These are phyloP conservation scores for Trichoderma koningiopsis DNA, from an alignment of 2,329 filamentous ascomycete species.

Conservation along the genomic window DNA sequence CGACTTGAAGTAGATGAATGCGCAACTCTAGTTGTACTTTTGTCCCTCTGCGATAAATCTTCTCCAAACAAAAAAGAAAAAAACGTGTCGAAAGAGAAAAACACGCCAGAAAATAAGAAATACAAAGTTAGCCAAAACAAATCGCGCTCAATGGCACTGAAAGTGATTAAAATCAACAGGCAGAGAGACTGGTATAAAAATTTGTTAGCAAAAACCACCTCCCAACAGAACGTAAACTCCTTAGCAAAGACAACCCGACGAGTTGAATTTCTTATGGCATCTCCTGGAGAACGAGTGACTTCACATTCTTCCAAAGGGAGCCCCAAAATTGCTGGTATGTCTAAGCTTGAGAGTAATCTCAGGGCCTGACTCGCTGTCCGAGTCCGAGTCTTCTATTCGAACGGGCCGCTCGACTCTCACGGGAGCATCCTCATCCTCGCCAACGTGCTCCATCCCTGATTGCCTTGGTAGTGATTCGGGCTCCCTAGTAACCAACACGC, in stretches of 20 bases:
- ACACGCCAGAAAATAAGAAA: not conserved
- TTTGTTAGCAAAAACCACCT: not conserved
- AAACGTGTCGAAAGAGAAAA: not conserved
- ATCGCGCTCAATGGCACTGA: not conserved
- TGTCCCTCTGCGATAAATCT: not conserved
- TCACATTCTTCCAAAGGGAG: slow-evolving; percentile 44
- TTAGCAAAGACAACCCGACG: not conserved
- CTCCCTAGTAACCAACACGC: not conserved
- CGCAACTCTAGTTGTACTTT: not conserved
- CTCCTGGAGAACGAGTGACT: not conserved
- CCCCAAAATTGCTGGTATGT: slow-evolving; percentile 51
- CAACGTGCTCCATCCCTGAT: not conserved
- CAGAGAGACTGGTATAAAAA: not conserved
- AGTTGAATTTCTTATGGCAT: not conserved
- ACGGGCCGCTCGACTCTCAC: not conserved
- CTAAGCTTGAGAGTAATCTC: slow-evolving; percentile 51
- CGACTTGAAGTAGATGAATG: not conserved
- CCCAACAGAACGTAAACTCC: not conserved
- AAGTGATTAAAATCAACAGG: not conserved
- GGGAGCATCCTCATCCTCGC: not conserved
- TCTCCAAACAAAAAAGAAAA: not conserved
- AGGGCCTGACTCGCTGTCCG: slow-evolving; percentile 33
- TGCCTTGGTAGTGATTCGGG: not conserved
- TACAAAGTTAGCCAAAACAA: no score
- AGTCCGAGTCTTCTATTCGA: not conserved